These are phyloP conservation scores for Lepidopterella palustris DNA, from an alignment of 495 filamentous ascomycete species.

Conservation along the genomic window DNA sequence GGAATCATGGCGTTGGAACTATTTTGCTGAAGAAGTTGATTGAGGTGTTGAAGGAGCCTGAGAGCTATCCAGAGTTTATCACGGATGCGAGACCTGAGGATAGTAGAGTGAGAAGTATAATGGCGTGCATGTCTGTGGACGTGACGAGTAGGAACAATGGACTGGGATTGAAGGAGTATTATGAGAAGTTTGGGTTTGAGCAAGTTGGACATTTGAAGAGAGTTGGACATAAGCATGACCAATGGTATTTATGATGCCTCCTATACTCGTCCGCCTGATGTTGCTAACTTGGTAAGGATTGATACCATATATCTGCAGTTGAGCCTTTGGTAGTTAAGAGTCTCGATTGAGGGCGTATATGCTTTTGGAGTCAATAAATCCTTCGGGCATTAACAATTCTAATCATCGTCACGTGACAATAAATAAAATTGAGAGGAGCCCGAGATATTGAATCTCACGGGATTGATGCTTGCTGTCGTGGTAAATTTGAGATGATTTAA, in stretches of 20 bases:
- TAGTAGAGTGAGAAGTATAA: conserved; percentile 11
- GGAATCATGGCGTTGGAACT: conserved; percentile 12
- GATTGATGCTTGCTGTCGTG: too few species aligned
- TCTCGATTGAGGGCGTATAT: background rate
- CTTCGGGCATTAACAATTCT: background rate
- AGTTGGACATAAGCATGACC: conserved; percentile 22
- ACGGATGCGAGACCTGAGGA: conserved; percentile 10
- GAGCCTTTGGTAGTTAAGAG: conserved; percentile 23
- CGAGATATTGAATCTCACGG: too few species aligned
- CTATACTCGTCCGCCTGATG: background rate
- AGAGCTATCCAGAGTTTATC: conserved; percentile 13
- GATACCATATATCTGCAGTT: conserved; percentile 22
- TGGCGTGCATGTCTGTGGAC: conserved; percentile 24
- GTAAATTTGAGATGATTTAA: too few species aligned
- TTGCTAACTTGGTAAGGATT: conserved; percentile 14
- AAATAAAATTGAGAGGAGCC: too few species aligned
- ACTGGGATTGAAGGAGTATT: conserved; percentile 21
- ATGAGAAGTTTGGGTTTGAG: conserved; percentile 23
- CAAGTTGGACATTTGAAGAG: conserved; percentile 16
- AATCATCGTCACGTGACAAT: too few species aligned
- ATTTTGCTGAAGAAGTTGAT: conserved; percentile 14
- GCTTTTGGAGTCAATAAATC: background rate
- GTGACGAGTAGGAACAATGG: conserved; percentile 12
- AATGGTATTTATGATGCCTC: conserved; percentile 13
- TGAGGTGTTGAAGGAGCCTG: conserved; percentile 15